phyloP scores from a whole-genome alignment of 768 basidiomycete genomes.

The Suillus decipiens region DNA sequence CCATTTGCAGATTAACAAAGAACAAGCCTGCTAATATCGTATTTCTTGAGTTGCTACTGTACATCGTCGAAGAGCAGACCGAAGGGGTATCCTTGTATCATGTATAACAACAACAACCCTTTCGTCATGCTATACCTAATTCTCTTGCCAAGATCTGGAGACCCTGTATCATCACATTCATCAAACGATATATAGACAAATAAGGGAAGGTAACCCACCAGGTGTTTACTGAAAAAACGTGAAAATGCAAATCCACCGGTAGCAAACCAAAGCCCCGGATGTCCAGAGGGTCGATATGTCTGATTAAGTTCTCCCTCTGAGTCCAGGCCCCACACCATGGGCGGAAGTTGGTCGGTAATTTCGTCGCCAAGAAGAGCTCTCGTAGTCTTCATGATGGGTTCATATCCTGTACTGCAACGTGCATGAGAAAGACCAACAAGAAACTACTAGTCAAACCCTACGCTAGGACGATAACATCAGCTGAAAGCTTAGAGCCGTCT shows the following conservation, averaged over 20 bases:
- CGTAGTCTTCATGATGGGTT: not conserved
- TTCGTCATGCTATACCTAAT: not conserved
- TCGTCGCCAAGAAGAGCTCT: not conserved
- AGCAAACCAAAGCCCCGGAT: not conserved
- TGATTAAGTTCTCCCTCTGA: not conserved
- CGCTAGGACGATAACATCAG: not conserved
- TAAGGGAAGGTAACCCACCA: not conserved
- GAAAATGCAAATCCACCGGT: not conserved
- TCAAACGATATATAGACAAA: not conserved
- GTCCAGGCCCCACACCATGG: not conserved
- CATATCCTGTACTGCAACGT: not conserved
- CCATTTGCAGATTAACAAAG: too few species aligned
- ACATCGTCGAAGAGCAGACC: too few species aligned
- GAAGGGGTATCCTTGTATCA: not conserved
- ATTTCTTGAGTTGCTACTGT: too few species aligned
- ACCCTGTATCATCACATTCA: not conserved
- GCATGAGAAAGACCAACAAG: not conserved
- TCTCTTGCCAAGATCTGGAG: not conserved
- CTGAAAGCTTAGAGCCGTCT: not conserved
- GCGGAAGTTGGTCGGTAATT: not conserved
- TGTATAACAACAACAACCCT: not conserved
- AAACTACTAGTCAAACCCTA: not conserved
- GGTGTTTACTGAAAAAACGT: not conserved
- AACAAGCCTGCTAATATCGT: too few species aligned
- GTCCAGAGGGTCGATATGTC: not conserved